Evolutionary conservation across 1,284 basidiomycete species (phyloP), one percentile per base, ranked within the genome.

Genomic region (Moniliella sp.): DNA sequence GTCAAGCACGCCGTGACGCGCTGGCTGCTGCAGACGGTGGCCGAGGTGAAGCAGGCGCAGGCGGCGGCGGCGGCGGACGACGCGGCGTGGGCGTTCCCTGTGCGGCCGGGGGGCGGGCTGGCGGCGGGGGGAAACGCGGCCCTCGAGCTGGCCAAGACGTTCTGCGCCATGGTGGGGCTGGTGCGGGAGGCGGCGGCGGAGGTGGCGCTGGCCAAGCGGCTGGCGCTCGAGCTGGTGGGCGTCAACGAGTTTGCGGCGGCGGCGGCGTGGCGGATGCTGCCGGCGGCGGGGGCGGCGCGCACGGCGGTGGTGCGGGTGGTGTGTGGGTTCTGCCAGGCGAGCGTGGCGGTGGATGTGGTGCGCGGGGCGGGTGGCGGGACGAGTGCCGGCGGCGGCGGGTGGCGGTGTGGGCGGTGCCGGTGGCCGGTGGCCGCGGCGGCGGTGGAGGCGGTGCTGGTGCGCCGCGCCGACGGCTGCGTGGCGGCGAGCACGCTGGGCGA

Each of bases 281-380:
- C n/a, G n/a, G n/a, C n/a, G n/a, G n/a, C n/a, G n/a, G n/a, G n/a
- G n/a, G n/a, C n/a, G n/a, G n/a, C n/a, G n/a, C n/a, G n/a, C n/a
- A n/a, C n/a, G 40, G 76, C 77, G 45, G 63, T 94, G 15, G 69
- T 75, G 15, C 80, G 81, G 57, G 78, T 94, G 15, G 78, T 86
- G 15, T 97, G 91, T 61, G 72, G 71, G 33, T 73, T 77, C 50
- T 99, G 91, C 64, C 86, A 86, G 61, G 67, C 70, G 14, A 71
- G 88, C 38, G 73, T 80, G 12, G 82, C 86, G 59, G 78, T 97
- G 45, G 88, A 97, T 59, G 76, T 94, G 45, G 91, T 84, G 57
- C 72, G 86, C n/a, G 86, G 93, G 60, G 69, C 75, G 4, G 80
- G 84, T 41, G 69, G 91, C n/a, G n/a, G n/a, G n/a, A n/a, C n/a